phyloP scores from a whole-genome alignment of 179 eudicot genomes.

The Actinidia arguta region DNA sequence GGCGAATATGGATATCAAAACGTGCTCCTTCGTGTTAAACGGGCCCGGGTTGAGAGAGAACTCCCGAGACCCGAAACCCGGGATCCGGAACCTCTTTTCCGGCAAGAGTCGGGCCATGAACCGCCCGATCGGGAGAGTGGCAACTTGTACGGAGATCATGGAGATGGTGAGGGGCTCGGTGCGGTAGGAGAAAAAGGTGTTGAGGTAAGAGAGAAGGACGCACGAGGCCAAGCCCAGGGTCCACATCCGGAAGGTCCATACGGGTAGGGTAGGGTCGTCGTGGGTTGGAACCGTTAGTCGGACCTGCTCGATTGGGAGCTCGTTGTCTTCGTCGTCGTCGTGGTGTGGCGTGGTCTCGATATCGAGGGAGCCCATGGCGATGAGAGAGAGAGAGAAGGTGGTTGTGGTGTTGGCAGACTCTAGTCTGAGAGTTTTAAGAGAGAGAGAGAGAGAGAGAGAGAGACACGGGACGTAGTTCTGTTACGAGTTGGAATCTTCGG shows the following conservation, averaged over 20 bases:
- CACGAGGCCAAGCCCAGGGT: constrained; percentile 61
- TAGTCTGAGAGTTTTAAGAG: background rate
- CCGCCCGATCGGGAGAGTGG: constrained; percentile 69
- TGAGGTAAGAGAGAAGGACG: constrained; percentile 60
- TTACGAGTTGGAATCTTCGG: too few species aligned
- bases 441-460: constrained; percentile 3
- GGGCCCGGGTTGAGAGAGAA: constrained; percentile 57
- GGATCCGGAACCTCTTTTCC: constrained; percentile 32
- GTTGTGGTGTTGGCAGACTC: too few species aligned
- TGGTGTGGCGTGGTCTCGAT: constrained; percentile 19
- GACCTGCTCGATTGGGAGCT: constrained; percentile 67
- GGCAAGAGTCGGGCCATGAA: constrained; percentile 66
- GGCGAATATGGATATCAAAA: constrained; percentile 58
- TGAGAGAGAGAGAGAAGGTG: constrained; percentile 6
- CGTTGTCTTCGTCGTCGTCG: constrained; percentile 32
- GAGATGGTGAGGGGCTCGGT: constrained; percentile 58
- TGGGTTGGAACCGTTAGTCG: constrained; percentile 56
- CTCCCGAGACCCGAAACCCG: constrained; percentile 43
- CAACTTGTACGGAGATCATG: constrained; percentile 66
- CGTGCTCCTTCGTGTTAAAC: constrained; percentile 51
- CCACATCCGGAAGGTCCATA: constrained; percentile 91
- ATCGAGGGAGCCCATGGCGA: constrained; percentile 1
- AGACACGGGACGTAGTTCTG: too few species aligned
- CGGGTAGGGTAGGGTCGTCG: constrained; percentile 73
- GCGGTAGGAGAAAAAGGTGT: constrained; percentile 70